Base-by-base conservation (phyloP, 139 green algal genomes). In the Picochlorum sp. region DNA sequence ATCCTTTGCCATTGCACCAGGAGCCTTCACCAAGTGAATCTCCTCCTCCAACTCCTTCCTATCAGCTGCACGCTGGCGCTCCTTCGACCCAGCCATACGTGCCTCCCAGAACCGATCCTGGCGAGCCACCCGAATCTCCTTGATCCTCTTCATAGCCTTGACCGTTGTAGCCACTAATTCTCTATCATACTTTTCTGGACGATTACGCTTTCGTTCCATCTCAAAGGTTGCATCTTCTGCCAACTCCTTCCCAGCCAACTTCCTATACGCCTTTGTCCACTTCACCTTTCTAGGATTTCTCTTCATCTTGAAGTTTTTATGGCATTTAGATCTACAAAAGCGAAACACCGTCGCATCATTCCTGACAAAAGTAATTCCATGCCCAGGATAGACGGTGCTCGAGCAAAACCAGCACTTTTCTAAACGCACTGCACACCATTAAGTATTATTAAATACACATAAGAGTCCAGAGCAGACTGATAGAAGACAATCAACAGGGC, bases 241-340 rank as follows among this genome's bases (percentile, higher is more conserved):
- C 4, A 98, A 77, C 68, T 98, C 90, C 74, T 98, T 98, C 66
- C 92, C 92, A 28, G 88, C 84, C 10, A 95, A 70, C 71, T 93
- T 94, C 21, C 94, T 77, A 78, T 95, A 96, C 0, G 92, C 92
- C 75, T 98, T 98, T 9, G 92, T 98, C 92, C 92, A 98, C 38
- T 84, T 82, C 16, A 97, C 86, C 75, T 98, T 99, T 16, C 94
- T 76, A 2, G 94, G 94, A 65, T 98, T 98, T 21, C 94, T 84
- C 84, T 98, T 99, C 91, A 98, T 97, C 80, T 98, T 98, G 78
- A 99, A 99, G 83, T 98, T 99, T 57, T 94, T 96, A 78, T 98
- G 92, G 81, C 94, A 99, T 61, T 99, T 99, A 57, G 77, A 89
- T 14, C 94, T 80, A 78, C 94, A 99, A 66, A 99, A 99, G 6